Evolutionary conservation across 2,329 filamentous ascomycete genomes (phyloP), one percentile per base, ranked within the genome.

Genomic region (Anthostomella pinea): DNA sequence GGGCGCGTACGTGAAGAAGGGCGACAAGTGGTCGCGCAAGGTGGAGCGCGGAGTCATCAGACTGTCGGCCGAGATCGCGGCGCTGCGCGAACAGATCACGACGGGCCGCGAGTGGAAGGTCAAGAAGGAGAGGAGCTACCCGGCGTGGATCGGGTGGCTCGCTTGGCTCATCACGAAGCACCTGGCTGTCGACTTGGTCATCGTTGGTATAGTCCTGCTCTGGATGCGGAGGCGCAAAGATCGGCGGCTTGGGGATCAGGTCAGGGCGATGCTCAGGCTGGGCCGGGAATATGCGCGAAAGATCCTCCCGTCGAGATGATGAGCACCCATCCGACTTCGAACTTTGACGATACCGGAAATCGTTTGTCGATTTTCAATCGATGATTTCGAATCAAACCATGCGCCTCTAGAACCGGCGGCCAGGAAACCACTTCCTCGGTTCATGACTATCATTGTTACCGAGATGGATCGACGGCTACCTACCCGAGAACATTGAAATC

Each of bases 31-130:
- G 87, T 82, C 85, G 33, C 81, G 78, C 41, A 82, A 85, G 51
- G 83, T 97, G 44, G 91, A 97, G 66, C 77, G 82, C 27, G 87
- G 88, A 15, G 73, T 97, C 38, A 87, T 91, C 38, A 87, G 89
- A 52, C 81, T 97, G 66, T 95, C 90, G 5, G 85, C 89, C 11
- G 93, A 98, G 64, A 80, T 98, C 20, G 90, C 93, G 1, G 93
- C 93, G 1, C 66, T 97, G 44, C 78, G 93, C 22, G 93, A 98
- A 64, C 90, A 97, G 58, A 84, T 97, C 49, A 84, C 88, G 35
- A 77, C 80, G 0, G 81, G 87, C 0, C 74, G 85, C 9, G 78
- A 91, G 48, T 85, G 85, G 66, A 77, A 78, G 44, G 75, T 78
- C 13, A 77, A 77, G 49, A 82, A 75, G 49, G 76, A 78, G 43